Base-by-base conservation (phyloP, 306 rosid genomes). In the Quercus engelmannii region DNA sequence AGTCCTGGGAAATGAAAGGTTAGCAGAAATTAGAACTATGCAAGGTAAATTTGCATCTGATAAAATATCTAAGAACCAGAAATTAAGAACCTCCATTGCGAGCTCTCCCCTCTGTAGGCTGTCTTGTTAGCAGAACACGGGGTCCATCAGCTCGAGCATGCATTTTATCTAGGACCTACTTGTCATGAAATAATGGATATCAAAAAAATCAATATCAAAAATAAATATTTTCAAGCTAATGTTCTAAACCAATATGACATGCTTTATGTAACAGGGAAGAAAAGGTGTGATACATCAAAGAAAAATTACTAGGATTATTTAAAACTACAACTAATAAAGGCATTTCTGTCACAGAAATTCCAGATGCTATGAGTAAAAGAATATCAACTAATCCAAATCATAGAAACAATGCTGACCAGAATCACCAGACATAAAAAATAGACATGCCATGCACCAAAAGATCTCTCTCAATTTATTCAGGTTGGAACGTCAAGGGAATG, bases 131-230 rank as follows among this genome's bases (percentile, higher is more conserved):
- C 93, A 87, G 62, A 81, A 74, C 80, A 6, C 92, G 90, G 9
- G 94, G 97, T 33, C 99, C 99, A 62, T 67, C 85, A 19, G 98
- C 99, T 81, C 99, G 95, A 46, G 99, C 99, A 71, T 95, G 98
- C 92, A 95, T 92, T 90, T 95, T 95, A 84, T 95, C 99, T 20
- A 92, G 88, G 79, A 92, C 98, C 98, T 90, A 80, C 55, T 26
- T 30, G 80, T 79, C 73, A 84, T 33, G 70, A 83, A 78, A 57
- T 28, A 41, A 54, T 9, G 23, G 64, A 70, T 73, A 75, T 12
- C 19, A 49, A 69, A 57, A 84, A 33, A 72, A 19, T 56, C 17
- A 3, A 18, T 20, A 14, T 61, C 33, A 54, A 55, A 65, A 25
- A 75, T 7, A 61, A 14, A 23, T 2, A 61, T 17, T 74, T 23